Evolutionary conservation across 2,329 filamentous ascomycete genomes (phyloP), one percentile per base, ranked within the genome.

Genomic region (Xylaria digitata): DNA sequence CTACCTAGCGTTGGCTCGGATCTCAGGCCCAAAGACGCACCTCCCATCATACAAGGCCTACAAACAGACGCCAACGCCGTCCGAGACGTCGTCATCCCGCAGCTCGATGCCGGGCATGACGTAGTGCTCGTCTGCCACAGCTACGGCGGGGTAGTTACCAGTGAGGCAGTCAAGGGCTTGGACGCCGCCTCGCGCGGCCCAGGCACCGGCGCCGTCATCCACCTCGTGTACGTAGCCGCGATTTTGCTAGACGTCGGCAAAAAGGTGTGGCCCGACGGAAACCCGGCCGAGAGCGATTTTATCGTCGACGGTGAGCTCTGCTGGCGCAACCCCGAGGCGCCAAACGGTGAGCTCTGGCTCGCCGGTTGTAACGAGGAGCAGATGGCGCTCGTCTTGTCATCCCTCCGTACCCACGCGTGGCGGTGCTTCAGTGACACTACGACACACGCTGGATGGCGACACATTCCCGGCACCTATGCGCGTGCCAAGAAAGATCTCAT

Each of bases 101-200:
- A 70, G 13, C 67, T 68, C 32, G 67, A 72, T 21, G 66, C 61
- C 32, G 69, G 69, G 9, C 43, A 66, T 42, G 63, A 72, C 42
- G 69, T 72, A 4, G 62, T 71, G 13, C 13, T 67, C 49, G 50
- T 70, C 9, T 67, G 65, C 17, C 69, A 72, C 57, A 71, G 69
- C 60, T 70, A 72, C 64, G 67, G 71, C 55, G 69, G 71, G n/a
- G 66, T 72, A 3, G 71, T 72, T 0, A 65, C 45, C 42, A 69
- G 65, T 48, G 71, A 71, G 34, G 71, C 71, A 11, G 67, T 71
- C 26, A 63, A 45, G 37, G 69, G 64, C 37, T 56, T 72, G 1
- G 71, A 72, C 48, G 48, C 56, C 34, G 59, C 52, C 42, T 66
- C 67, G 2, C 69, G 69, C 8, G 69, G 67, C 4, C 19, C 56